Evolutionary conservation across 371 early-diverging fungal species (phyloP), one percentile per base, ranked within the genome.

Genomic region (Syncephalis fuscata): DNA sequence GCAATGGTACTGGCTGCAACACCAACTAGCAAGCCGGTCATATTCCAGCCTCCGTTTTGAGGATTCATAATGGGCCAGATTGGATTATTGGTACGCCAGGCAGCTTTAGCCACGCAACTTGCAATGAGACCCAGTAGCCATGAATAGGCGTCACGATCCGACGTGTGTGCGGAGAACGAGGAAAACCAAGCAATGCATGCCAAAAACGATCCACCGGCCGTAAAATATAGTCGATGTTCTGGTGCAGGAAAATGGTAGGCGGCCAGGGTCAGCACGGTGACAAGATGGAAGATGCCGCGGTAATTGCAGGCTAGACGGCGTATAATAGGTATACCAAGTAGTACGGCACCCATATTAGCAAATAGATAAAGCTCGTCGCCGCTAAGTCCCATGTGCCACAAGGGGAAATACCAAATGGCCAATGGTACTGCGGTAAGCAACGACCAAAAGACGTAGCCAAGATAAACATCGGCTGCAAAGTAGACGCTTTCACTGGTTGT

Each of bases 331-430:
- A 80, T 67, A n/a, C 75, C 78, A 16, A 82, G 68, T n/a, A 83
- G 44, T 24, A 70, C 54, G 2, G 82, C 78, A 24, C 69, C 48
- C 20, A 73, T 41, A 39, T 76, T 79, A 19, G 74, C 66, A 23
- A 84, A 66, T 50, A 86, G 60, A 43, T 77, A 76, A 1, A 74
- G 78, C 55, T 86, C 86, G 57, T 73, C 80, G 19, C 86, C 86
- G 14, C 82, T 82, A 49, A 84, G 68, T 10, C 86, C 86, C 85
- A 86, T 84, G 61, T 82, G 71, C 81, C 83, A 86, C 44, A 86
- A 61, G 16, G 86, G 86, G 55, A 86, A 86, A 55, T 81, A 84
- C 86, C 86, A 86, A 44, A 84, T 77, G 45, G 77, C 65, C 20
- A 82, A 55, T 0, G 82, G 73, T 39, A 84, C 61, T 19, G 83